Percentiles rank a stretch among this genome's conserved stretches.
Evolutionary conservation across 1,284 basidiomycete species (phyloP).

Genomic region (Ceratobasidium sp.): DNA sequence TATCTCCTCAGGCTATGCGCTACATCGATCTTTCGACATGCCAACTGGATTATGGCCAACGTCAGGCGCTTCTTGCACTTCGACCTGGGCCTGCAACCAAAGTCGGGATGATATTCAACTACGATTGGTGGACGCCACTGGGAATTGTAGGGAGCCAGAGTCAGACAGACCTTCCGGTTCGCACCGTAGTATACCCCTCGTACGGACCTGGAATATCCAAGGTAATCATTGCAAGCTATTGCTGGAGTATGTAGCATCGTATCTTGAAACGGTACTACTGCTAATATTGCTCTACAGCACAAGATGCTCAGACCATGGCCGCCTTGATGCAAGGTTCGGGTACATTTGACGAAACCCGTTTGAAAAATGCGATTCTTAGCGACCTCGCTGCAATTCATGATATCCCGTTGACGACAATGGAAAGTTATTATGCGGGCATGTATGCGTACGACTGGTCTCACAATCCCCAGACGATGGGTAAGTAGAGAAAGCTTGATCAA

Average conservation of each 20-base stretch:
- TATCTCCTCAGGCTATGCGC: constrained; percentile 50
- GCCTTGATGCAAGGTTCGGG: constrained; percentile 8
- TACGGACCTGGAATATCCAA: constrained; percentile 13
- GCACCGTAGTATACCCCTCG: constrained; percentile 23
- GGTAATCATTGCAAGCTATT: constrained; percentile 26
- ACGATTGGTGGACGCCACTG: constrained; percentile 57
- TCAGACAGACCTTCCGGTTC: constrained; percentile 54
- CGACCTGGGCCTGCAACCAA: constrained; percentile 55
- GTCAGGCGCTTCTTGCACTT: constrained; percentile 54
- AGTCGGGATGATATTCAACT: constrained; percentile 59
- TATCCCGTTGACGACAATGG: background rate
- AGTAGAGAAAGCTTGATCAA: background rate
- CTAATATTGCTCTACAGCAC: constrained; percentile 4
- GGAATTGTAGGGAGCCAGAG: constrained; percentile 17
- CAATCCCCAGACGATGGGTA: constrained; percentile 13
- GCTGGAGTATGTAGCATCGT: constrained; percentile 1
- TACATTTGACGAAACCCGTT: background rate
- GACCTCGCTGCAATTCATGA: constrained; percentile 22
- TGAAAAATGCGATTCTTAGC: constrained; percentile 9
- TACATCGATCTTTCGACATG: constrained; percentile 52
- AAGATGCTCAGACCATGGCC: constrained; percentile 1
- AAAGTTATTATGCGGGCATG: background rate
- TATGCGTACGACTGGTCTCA: constrained; percentile 32
- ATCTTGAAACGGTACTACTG: too few relatives aligned
- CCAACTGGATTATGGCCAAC: constrained; percentile 52